Evolutionary conservation across 179 eudicot species (phyloP), one percentile per base, ranked within the genome.

Genomic region (Beta macrorhiza): DNA sequence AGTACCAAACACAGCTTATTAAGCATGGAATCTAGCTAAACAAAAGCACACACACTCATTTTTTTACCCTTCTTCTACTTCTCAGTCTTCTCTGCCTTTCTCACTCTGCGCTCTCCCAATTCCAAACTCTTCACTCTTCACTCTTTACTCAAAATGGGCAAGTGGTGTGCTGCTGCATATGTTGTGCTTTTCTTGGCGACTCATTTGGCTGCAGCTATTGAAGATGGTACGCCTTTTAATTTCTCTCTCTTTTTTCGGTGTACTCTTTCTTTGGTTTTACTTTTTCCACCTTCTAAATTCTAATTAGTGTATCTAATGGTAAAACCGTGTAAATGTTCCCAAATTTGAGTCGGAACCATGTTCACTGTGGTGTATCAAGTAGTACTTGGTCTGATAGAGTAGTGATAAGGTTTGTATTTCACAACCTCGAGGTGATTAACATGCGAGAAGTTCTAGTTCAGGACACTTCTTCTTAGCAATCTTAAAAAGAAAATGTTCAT

Each of bases 141-240:
- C 58, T 6, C 2, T 4, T 17, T 17, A 72, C 61, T 15, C 63
- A 49, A 37, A 56, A 76, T 76, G 79, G 80, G 62, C 47, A n/a
- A 59, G 52, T 25, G 29, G 22, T 22, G 80, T 25, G 22, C 45
- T 20, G 69, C 68, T 63, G 8, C 16, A 19, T 67, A 1, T 37
- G 5, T 67, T 19, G 14, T 53, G 22, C 5, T 78, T 20, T 8
- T 78, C 14, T 37, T 53, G 57, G 63, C 11, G 32, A 2, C 37
- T 53, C 53, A 10, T 11, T 37, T 67, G 2, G 52, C 37, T 53
- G 29, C 80, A 22, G 64, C 74, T 78, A 37, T 37, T 55, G 80
- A 78, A 52, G 80, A 78, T 55, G 80, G 80, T 78, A 67, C 64
- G 63, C 71, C 61, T 45, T 44, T 63, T 63, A 29, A 20, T 0